Evolutionary conservation across 306 rosid genomes (phyloP).

Genomic region (Lathyrus oleraceus): DNA sequence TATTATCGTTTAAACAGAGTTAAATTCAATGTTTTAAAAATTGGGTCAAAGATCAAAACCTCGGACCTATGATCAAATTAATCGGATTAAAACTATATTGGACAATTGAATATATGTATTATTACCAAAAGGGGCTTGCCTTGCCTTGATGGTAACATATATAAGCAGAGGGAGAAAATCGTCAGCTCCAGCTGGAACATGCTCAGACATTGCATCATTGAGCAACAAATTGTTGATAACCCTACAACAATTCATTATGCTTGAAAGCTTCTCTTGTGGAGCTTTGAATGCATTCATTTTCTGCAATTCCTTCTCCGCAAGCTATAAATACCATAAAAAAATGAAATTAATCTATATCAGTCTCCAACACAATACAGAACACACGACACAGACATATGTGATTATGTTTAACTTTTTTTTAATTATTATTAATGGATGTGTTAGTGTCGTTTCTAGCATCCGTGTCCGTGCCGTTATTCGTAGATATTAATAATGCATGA

Average conservation of each 20-base stretch:
- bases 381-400: no score
- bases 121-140: constrained; percentile 83
- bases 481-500: background rate
- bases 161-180: constrained; percentile 81
- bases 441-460: no score
- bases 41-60: no score
- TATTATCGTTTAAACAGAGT: no score
- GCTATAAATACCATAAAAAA: constrained; percentile 42
- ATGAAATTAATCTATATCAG: no score
- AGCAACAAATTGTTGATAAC: constrained; percentile 72
- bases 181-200: constrained; percentile 71
- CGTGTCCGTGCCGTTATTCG: no score
- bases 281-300: constrained; percentile 69
- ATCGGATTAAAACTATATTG: background rate
- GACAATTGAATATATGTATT: constrained; percentile 42
- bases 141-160: constrained; percentile 83
- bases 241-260: constrained; percentile 70
- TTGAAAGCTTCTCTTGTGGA: constrained; percentile 68
- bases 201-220: constrained; percentile 64
- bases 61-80: no score
- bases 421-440: no score
- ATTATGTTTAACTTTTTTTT: no score
- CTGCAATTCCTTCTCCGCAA: constrained; percentile 73
- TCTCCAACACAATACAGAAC: no score
- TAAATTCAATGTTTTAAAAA: no score